phyloP scores from a whole-genome alignment of 371 early-diverging fungal genomes.

The Mucor mucedo region DNA sequence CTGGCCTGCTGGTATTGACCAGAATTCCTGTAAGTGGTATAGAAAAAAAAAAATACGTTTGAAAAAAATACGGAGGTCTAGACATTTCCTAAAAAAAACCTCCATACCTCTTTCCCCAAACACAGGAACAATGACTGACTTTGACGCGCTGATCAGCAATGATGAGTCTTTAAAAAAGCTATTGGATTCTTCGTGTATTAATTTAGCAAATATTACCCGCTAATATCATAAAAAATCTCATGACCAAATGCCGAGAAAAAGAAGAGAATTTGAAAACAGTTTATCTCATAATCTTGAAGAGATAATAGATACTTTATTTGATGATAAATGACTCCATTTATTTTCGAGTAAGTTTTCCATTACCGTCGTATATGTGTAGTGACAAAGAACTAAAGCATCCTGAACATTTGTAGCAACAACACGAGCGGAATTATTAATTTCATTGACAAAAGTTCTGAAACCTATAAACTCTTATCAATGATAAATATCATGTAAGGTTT shows the following conservation, averaged over 20 bases:
- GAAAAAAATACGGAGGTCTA: too few relatives aligned
- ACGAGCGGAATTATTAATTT: neutral
- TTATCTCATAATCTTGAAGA: neutral
- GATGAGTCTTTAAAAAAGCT: neutral
- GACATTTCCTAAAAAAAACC: too few relatives aligned
- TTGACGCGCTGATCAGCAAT: neutral
- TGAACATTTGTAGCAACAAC: neutral
- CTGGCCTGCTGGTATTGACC: too few relatives aligned
- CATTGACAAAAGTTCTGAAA: neutral
- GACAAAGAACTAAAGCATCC: neutral
- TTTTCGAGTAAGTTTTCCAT: neutral
- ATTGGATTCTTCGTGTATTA: neutral
- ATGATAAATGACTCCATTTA: neutral
- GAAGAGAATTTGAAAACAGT: neutral
- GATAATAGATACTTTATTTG: neutral
- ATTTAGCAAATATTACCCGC: too few relatives aligned
- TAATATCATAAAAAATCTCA: too few relatives aligned
- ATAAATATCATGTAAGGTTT: neutral
- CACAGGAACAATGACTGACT: neutral
- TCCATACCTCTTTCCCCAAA: neutral
- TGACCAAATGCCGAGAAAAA: neutral
- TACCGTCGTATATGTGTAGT: slow-evolving; percentile 1
- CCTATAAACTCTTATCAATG: neutral
- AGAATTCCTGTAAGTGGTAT: too few relatives aligned
- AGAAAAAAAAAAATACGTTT: too few relatives aligned